phyloP scores from a whole-genome alignment of 805 yeast genomes.

The Metschnikowia koreensis region DNA sequence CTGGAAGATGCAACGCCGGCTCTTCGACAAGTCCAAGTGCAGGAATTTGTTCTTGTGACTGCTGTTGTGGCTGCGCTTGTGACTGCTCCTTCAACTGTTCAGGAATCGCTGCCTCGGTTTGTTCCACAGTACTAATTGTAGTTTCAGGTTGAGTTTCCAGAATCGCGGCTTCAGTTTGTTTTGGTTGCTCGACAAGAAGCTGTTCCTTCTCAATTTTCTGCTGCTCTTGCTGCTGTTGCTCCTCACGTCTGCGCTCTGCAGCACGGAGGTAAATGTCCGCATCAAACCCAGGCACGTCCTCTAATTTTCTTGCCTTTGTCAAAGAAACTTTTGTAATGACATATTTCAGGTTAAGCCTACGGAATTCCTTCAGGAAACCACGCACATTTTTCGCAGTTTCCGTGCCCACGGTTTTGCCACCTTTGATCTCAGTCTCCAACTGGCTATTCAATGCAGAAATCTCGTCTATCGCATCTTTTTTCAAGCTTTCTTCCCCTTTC shows the following conservation, averaged over 20 bases:
- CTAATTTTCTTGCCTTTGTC: slow-evolving; percentile 12
- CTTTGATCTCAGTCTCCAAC: slow-evolving; percentile 15
- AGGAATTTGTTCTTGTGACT: background rate
- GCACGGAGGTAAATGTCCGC: slow-evolving; percentile 14
- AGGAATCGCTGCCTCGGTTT: background rate
- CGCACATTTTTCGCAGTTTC: slow-evolving; percentile 4
- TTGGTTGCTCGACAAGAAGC: slow-evolving; percentile 3
- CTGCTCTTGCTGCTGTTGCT: slow-evolving; percentile 12
- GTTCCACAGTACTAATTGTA: background rate
- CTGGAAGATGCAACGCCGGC: slow-evolving; percentile 3
- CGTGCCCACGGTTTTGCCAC: slow-evolving; percentile 6
- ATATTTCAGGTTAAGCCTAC: slow-evolving; percentile 3
- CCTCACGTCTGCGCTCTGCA: slow-evolving; percentile 13
- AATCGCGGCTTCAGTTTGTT: background rate
- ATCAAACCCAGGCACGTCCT: slow-evolving; percentile 19
- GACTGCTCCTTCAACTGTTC: background rate
- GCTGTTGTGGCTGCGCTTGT: background rate
- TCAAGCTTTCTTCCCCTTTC: background rate
- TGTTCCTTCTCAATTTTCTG: slow-evolving; percentile 4
- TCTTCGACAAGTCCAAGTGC: background rate
- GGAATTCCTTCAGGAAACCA: background rate
- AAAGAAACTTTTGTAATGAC: slow-evolving; percentile 5
- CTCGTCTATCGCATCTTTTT: slow-evolving; percentile 1
- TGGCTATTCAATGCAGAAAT: slow-evolving; percentile 8
- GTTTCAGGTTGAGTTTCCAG: background rate